A percentile compares a stretch with the other conserved stretches of the same genome.
Evolutionary conservation across 495 filamentous ascomycete genomes (phyloP).

Genomic region (Hypoxylon fragiforme): DNA sequence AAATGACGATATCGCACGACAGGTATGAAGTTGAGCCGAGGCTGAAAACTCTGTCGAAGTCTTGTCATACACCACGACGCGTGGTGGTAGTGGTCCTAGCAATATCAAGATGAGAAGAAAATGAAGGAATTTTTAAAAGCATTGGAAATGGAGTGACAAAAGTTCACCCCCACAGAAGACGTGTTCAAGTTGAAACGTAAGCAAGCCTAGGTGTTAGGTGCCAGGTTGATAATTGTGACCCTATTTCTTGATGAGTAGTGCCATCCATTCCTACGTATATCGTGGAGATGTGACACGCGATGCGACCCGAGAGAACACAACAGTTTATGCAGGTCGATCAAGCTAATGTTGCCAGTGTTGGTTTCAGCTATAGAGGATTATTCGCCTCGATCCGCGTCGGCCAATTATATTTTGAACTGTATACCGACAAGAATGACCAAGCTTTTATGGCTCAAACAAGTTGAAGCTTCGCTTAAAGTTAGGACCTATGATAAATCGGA

Average conservation of each 20-base stretch:
- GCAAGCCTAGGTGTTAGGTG: no score
- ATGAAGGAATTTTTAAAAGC: no score
- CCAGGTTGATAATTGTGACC: no score
- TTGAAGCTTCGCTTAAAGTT: conserved; percentile 4
- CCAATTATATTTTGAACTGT: background rate
- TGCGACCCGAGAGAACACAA: background rate
- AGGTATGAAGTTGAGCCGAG: background rate
- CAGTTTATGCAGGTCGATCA: background rate
- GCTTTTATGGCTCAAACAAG: background rate
- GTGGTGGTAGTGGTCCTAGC: background rate
- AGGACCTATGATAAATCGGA: conserved; percentile 8
- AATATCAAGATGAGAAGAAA: background rate
- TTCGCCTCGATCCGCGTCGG: conserved; percentile 13
- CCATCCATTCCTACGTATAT: background rate
- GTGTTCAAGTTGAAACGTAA: no score
- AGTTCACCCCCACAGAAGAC: no score
- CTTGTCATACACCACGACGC: background rate
- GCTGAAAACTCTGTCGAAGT: no score
- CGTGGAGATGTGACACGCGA: background rate
- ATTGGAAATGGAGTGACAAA: no score
- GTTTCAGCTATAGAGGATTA: conserved; percentile 9
- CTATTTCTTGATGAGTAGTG: no score
- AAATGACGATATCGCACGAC: background rate
- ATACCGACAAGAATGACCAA: background rate
- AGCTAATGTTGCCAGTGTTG: background rate